These are phyloP conservation scores for Hymenoscyphus salicellus DNA, from an alignment of 2,329 filamentous ascomycete genomes.

Conservation along the genomic window DNA sequence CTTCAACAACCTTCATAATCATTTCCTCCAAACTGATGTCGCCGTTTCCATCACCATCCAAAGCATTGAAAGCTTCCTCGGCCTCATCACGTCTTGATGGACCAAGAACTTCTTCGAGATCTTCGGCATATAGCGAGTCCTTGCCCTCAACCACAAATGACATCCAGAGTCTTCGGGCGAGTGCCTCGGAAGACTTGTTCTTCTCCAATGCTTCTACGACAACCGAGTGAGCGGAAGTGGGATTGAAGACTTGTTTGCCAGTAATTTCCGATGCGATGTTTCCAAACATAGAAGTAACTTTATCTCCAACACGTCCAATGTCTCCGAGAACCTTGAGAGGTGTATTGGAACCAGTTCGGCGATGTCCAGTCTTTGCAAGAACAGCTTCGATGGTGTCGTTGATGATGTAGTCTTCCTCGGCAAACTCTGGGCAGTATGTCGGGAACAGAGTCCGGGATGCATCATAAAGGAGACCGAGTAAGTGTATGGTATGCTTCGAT, in stretches of 20 bases:
- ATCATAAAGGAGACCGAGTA: conserved; percentile 84
- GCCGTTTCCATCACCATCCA: conserved; percentile 87
- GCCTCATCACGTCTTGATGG: conserved; percentile 70
- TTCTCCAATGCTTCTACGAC: conserved; percentile 88
- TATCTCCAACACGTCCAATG: conserved; percentile 81
- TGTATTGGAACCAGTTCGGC: conserved; percentile 60
- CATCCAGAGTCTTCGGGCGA: conserved; percentile 96
- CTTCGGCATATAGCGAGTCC: conserved; percentile 74
- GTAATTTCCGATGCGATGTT: conserved; percentile 93
- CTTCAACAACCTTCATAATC: conserved; percentile 70
- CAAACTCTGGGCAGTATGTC: conserved; percentile 86
- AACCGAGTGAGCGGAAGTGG: conserved; percentile 83
- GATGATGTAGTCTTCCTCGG: conserved; percentile 88
- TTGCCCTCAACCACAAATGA: conserved; percentile 91
- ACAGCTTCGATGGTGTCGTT: conserved; percentile 75
- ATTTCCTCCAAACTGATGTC: conserved; percentile 96
- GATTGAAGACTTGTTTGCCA: conserved; percentile 92
- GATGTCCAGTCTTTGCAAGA: conserved; percentile 53
- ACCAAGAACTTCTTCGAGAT: conserved; percentile 85
- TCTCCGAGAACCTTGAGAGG: conserved; percentile 74
- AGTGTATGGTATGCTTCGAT: conserved; percentile 80
- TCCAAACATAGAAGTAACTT: conserved; percentile 88
- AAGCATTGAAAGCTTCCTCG: conserved; percentile 75
- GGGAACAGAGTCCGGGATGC: conserved; percentile 86
- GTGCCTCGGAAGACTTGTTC: conserved; percentile 77